Evolutionary conservation across 352 stramenopile species (phyloP).

Genomic region (Pythium brassicae): DNA sequence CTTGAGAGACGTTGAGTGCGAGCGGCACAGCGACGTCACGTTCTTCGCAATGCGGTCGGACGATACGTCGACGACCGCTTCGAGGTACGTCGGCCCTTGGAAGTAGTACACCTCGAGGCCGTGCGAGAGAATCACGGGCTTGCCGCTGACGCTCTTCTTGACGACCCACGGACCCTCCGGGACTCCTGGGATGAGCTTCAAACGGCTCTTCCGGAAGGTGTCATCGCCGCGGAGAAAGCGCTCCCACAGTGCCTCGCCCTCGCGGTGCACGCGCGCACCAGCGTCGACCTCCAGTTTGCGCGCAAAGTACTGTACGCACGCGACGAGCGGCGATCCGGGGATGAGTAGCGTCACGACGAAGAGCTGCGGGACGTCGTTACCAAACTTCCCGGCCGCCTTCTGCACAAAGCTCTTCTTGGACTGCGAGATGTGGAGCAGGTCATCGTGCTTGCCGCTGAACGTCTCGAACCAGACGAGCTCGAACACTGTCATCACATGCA

Average conservation of each 20-base stretch:
- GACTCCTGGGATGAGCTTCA: slow-evolving; percentile 80
- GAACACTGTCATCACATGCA: slow-evolving; percentile 40
- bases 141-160: slow-evolving; percentile 72
- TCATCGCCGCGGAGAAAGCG: slow-evolving; percentile 61
- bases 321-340: slow-evolving; percentile 57
- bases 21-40: slow-evolving; percentile 71
- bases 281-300: slow-evolving; percentile 24
- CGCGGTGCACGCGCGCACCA: slow-evolving; percentile 13
- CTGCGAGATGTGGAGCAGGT: slow-evolving; percentile 63
- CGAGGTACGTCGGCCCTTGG: slow-evolving; percentile 56
- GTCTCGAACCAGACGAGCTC: slow-evolving; percentile 83
- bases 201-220: slow-evolving; percentile 57
- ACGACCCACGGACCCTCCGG: slow-evolving; percentile 79
- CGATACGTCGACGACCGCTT: slow-evolving; percentile 74
- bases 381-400: slow-evolving; percentile 56
- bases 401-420: slow-evolving; percentile 68
- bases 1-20: slow-evolving; percentile 54
- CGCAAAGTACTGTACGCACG: slow-evolving; percentile 75
- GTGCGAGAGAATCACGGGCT: slow-evolving; percentile 74
- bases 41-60: slow-evolving; percentile 73
- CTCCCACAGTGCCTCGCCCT: slow-evolving; percentile 50
- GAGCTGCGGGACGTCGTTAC: slow-evolving; percentile 60
- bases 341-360: slow-evolving; percentile 77
- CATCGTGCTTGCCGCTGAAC: slow-evolving; percentile 60
- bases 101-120: slow-evolving; percentile 61